Evolutionary conservation across 768 basidiomycete genomes (phyloP).

Genomic region (Tephrocybe sp.): DNA sequence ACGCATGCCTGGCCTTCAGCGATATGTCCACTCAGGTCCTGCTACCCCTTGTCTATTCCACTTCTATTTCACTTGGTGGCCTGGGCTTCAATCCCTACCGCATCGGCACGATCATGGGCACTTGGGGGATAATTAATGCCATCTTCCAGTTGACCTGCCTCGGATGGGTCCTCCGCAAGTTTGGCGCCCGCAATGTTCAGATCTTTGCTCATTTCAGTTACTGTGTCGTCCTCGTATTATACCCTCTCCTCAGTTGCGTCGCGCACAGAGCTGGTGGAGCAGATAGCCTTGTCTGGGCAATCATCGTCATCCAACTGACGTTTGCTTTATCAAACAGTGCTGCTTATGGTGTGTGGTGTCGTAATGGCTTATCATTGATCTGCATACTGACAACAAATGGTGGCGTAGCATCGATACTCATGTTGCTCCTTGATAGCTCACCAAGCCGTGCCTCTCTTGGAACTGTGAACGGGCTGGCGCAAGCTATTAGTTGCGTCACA

Average conservation of each 20-base stretch:
- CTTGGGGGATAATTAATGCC: conserved; percentile 53
- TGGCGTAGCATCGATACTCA: conserved; percentile 46
- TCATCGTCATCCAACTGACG: conserved; percentile 33
- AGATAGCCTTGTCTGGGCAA: conserved; percentile 28
- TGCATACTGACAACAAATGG: conserved; percentile 7
- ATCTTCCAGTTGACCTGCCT: conserved; percentile 54
- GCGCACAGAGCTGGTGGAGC: conserved; percentile 32
- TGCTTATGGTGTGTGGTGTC: conserved; percentile 33
- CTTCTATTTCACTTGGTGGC: conserved; percentile 60
- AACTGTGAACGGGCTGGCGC: conserved; percentile 54
- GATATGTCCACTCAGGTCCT: conserved; percentile 38
- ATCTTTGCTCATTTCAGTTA: conserved; percentile 30
- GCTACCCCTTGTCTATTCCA: conserved; percentile 50
- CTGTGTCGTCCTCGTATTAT: conserved; percentile 27
- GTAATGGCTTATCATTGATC: not conserved
- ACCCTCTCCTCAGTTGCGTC: conserved; percentile 35
- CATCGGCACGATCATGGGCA: conserved; percentile 62
- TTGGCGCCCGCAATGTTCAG: conserved; percentile 55
- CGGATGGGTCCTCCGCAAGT: conserved; percentile 46
- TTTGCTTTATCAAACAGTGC: conserved; percentile 27
- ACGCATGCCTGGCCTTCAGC: conserved; percentile 35
- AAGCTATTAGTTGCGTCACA: conserved; percentile 48
- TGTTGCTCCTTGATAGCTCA: conserved; percentile 41
- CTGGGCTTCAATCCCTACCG: conserved; percentile 61
- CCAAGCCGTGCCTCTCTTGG: conserved; percentile 44